Evolutionary conservation across 805 yeast species (phyloP).

Genomic region (Monosporozyma yasuniensis): DNA sequence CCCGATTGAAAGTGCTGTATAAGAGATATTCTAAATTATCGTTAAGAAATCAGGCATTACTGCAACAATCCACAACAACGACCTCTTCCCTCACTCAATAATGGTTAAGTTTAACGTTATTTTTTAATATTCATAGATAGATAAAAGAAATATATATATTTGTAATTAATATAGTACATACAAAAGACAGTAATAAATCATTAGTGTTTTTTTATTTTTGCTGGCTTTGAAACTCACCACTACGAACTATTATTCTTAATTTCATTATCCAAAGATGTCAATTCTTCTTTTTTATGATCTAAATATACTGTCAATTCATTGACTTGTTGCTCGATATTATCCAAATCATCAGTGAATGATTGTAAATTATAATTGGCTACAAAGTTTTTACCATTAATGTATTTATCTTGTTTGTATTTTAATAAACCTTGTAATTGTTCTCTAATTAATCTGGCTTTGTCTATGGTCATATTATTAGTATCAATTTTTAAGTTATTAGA

Average conservation of each 20-base stretch:
- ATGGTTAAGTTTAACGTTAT: neutral
- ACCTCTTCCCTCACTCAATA: neutral
- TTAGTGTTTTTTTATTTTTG: neutral
- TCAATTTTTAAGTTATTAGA: neutral
- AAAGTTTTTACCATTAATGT: slow-evolving; percentile 31
- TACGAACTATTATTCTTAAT: slow-evolving; percentile 16
- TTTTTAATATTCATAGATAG: neutral
- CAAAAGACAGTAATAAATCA: neutral
- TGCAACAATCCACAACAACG: neutral
- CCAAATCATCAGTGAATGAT: slow-evolving; percentile 53
- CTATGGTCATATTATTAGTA: slow-evolving; percentile 4
- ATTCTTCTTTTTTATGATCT: slow-evolving; percentile 50
- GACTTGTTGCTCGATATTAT: slow-evolving; percentile 70
- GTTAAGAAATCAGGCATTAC: neutral
- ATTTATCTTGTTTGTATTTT: slow-evolving; percentile 61
- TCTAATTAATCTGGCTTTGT: slow-evolving; percentile 28
- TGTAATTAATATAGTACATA: neutral
- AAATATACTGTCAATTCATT: slow-evolving; percentile 61
- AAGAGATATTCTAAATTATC: slow-evolving; percentile 8
- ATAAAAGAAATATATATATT: neutral
- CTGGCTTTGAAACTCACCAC: no score
- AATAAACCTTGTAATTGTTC: slow-evolving; percentile 76
- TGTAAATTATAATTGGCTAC: slow-evolving; percentile 30
- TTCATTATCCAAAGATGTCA: slow-evolving; percentile 40
- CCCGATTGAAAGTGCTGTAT: slow-evolving; percentile 4